phyloP scores from a whole-genome alignment of 257 asterid genomes.

The Penstemon eatonii region DNA sequence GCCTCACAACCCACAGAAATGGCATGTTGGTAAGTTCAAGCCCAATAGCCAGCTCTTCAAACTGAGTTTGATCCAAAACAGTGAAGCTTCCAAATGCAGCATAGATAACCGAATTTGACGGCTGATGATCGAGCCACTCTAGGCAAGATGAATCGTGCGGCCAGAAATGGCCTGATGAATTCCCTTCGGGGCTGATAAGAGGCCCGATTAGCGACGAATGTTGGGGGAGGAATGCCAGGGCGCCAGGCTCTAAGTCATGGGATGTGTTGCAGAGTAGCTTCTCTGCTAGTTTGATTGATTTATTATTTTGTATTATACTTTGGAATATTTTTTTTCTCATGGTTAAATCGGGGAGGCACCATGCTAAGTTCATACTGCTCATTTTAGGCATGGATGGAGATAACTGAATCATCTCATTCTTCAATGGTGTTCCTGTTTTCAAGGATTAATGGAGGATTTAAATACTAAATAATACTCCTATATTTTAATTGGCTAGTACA shows the following conservation, averaged over 20 bases:
- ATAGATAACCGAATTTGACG: conserved; percentile 26
- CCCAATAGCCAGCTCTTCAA: conserved; percentile 35
- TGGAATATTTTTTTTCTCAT: too few species aligned
- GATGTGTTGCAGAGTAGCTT: conserved; percentile 43
- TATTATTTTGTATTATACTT: conserved; percentile 19
- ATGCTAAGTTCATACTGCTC: conserved; percentile 31
- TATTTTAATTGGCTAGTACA: too few species aligned
- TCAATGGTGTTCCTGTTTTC: conserved; percentile 34
- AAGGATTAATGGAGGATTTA: conserved; percentile 8
- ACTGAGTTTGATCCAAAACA: conserved; percentile 18
- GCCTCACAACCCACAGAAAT: conserved; percentile 35
- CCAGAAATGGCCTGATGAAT: conserved; percentile 37
- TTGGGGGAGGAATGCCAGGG: conserved; percentile 32
- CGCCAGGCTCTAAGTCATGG: conserved; percentile 40
- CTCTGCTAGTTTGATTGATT: conserved; percentile 31
- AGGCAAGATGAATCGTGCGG: conserved; percentile 34
- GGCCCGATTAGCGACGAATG: conserved; percentile 41
- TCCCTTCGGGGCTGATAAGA: conserved; percentile 24
- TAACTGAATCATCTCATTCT: conserved; percentile 36
- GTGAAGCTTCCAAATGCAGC: conserved; percentile 36
- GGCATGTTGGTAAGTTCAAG: conserved; percentile 30
- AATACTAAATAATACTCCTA: background rate
- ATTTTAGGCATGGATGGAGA: conserved; percentile 42
- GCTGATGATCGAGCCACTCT: conserved; percentile 37
- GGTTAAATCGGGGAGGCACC: too few species aligned